Evolutionary conservation across 2,329 filamentous ascomycete genomes (phyloP).

Genomic region (Chalaropsis ovoidea): DNA sequence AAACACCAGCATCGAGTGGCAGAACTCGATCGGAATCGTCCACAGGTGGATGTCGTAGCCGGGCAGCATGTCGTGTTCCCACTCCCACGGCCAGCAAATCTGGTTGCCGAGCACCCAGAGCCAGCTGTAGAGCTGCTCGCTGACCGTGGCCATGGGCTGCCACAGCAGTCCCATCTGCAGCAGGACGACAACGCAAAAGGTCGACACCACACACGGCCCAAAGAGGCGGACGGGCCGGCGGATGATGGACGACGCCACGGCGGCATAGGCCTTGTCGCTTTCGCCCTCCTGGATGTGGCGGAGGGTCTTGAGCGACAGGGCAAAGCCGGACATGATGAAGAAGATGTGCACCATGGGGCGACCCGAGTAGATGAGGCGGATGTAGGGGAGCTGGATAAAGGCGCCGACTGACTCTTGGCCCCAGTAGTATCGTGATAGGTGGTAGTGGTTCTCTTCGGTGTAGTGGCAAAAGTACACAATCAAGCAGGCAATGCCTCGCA

Average conservation of each 20-base stretch:
- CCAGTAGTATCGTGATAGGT: slow-evolving; percentile 34
- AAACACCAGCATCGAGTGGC: slow-evolving; percentile 49
- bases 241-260: slow-evolving; percentile 42
- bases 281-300: slow-evolving; percentile 32
- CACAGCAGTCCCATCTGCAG: slow-evolving; percentile 29
- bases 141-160: slow-evolving; percentile 24
- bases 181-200: slow-evolving; percentile 38
- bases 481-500: slow-evolving; percentile 47
- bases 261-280: slow-evolving; percentile 19
- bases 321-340: slow-evolving; percentile 54
- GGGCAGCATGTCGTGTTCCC: slow-evolving; percentile 23
- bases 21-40: slow-evolving; percentile 54
- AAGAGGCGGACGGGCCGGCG: slow-evolving; percentile 45
- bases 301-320: slow-evolving; percentile 45
- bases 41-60: slow-evolving; percentile 49
- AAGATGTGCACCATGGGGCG: slow-evolving; percentile 51
- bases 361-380: slow-evolving; percentile 46
- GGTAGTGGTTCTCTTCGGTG: slow-evolving; percentile 27
- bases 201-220: slow-evolving; percentile 43
- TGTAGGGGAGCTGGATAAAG: slow-evolving; percentile 42
- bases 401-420: slow-evolving; percentile 34
- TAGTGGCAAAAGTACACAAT: slow-evolving; percentile 50
- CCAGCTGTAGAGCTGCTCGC: slow-evolving; percentile 40
- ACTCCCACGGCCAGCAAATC: slow-evolving; percentile 28
- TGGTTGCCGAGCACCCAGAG: slow-evolving; percentile 29